These are phyloP conservation scores for Rosa chinensis DNA, from an alignment of 306 rosid species.

Conservation along the genomic window DNA sequence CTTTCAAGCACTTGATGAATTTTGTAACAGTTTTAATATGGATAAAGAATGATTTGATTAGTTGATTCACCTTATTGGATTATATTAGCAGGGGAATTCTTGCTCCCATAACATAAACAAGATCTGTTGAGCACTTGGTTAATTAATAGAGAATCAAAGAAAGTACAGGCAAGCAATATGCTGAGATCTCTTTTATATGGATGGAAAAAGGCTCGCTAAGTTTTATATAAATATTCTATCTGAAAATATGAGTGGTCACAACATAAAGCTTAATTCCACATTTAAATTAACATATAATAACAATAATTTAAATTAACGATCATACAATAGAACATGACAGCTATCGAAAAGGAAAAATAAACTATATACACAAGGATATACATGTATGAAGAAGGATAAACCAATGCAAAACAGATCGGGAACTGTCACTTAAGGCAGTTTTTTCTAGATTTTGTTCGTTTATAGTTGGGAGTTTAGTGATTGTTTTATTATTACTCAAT, in stretches of 20 bases:
- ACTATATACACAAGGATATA: no score
- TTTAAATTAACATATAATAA: neutral
- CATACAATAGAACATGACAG: no score
- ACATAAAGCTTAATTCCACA: neutral
- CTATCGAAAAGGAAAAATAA: no score
- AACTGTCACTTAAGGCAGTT: neutral
- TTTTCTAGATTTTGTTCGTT: conserved; percentile 4
- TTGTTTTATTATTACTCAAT: neutral
- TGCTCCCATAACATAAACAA: conserved; percentile 36
- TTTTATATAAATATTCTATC: no score
- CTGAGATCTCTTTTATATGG: neutral
- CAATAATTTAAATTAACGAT: no score
- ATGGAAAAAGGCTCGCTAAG: neutral
- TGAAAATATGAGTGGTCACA: neutral
- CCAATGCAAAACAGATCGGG: neutral
- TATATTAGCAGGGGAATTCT: conserved; percentile 6
- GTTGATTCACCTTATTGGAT: conserved; percentile 18
- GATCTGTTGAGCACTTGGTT: conserved; percentile 11
- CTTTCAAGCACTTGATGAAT: conserved; percentile 13
- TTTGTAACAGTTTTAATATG: neutral
- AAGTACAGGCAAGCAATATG: conserved; percentile 8
- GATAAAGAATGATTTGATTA: conserved; percentile 13
- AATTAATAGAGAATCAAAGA: neutral
- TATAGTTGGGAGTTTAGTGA: neutral
- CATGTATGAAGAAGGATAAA: neutral